A percentile compares a stretch with the other conserved stretches of the same genome.
Evolutionary conservation across 345 rosid species (phyloP).

Genomic region (Lagerstroemia speciosa): DNA sequence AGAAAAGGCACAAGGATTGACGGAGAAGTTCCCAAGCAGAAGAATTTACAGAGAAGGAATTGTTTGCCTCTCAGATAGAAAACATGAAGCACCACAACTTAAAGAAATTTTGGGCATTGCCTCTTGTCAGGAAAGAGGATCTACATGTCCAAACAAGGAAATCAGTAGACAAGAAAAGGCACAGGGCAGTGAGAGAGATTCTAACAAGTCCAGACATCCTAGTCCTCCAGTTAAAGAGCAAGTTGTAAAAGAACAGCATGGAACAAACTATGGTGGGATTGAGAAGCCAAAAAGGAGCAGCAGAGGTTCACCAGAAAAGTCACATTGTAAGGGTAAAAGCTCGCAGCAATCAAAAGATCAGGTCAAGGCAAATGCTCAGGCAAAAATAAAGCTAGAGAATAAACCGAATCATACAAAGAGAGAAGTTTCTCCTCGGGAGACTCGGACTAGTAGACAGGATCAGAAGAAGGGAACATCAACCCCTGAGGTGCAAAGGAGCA

Average conservation of each 20-base stretch:
- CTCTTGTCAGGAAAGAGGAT: background rate
- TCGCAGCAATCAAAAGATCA: conserved; percentile 28
- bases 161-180: conserved; percentile 24
- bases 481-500: background rate
- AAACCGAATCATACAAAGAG: conserved; percentile 21
- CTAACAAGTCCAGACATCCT: conserved; percentile 24
- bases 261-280: conserved; percentile 22
- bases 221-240: conserved; percentile 17
- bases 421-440: conserved; percentile 3
- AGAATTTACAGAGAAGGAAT: background rate
- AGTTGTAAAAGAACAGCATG: conserved; percentile 19
- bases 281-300: conserved; percentile 18
- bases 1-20: conserved; percentile 31
- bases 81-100: background rate
- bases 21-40: background rate
- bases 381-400: conserved; percentile 26
- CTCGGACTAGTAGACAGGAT: background rate
- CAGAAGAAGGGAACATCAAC: background rate
- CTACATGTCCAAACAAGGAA: conserved; percentile 6
- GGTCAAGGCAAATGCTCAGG: conserved; percentile 8
- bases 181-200: conserved; percentile 21
- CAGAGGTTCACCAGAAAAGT: conserved; percentile 28
- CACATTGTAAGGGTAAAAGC: conserved; percentile 27
- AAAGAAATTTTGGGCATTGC: background rate
- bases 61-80: background rate